Conservation (phyloP, 1,284 basidiomycete genomes). For the Phlebopus sp. region DNA sequence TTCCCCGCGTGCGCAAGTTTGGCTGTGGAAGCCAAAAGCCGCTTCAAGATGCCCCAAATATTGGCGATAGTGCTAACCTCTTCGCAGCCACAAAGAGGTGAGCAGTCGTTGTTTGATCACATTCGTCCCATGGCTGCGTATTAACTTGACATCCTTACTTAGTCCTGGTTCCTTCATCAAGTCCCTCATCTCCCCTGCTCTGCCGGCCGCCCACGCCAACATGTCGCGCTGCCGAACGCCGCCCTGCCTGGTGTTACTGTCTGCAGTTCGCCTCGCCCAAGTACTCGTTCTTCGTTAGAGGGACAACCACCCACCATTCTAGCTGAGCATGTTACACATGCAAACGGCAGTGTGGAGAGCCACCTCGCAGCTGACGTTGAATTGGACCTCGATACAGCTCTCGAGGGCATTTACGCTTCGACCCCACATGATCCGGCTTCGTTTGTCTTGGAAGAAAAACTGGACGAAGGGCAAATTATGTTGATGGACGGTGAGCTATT, state of each 20-base stretch:
- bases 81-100: no score
- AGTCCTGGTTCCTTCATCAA: constrained; percentile 36
- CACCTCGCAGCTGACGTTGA: constrained; percentile 7
- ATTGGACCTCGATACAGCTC: constrained; percentile 21
- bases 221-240: constrained; percentile 12
- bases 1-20: constrained; percentile 28
- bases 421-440: constrained; percentile 22
- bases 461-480: constrained; percentile 49
- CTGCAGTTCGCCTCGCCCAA: constrained; percentile 32
- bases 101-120: no score
- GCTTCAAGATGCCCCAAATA: no score
- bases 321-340: constrained; percentile 1
- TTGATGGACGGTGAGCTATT: constrained; percentile 50
- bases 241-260: constrained; percentile 18
- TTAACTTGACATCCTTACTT: constrained; percentile 24
- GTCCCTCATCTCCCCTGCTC: constrained; percentile 30
- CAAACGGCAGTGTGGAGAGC: constrained; percentile 10
- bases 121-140: no score
- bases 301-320: constrained; percentile 37
- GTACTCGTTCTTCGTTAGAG: constrained; percentile 35
- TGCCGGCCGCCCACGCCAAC: constrained; percentile 23
- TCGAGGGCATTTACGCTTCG: constrained; percentile 28
- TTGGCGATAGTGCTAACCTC: no score
- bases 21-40: constrained; percentile 20
- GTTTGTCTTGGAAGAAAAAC: constrained; percentile 49